phyloP scores from a whole-genome alignment of 495 filamentous ascomycete species.

The Lophiostoma macrostomum region DNA sequence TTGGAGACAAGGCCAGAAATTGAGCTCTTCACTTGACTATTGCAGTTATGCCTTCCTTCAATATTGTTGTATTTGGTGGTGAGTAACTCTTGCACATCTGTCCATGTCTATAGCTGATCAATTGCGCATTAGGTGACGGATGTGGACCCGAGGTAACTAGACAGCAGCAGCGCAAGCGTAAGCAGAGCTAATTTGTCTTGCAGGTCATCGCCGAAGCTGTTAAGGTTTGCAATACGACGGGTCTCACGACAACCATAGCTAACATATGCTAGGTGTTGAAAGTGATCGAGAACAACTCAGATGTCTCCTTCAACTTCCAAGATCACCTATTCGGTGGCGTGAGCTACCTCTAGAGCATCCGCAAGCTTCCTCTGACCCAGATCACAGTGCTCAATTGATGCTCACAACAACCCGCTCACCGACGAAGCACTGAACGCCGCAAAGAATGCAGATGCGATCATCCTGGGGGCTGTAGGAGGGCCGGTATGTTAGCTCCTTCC shows the following conservation, averaged over 20 bases:
- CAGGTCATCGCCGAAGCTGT: slow-evolving; percentile 70
- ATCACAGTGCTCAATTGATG: slow-evolving; percentile 80
- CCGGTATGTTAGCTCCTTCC: slow-evolving; percentile 55
- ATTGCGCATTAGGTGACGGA: slow-evolving; percentile 69
- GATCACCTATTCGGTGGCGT: slow-evolving; percentile 92
- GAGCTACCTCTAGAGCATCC: slow-evolving; percentile 41
- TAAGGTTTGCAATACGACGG: slow-evolving; percentile 66
- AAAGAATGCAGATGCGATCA: slow-evolving; percentile 84
- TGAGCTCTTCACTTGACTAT: background rate
- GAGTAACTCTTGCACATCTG: background rate
- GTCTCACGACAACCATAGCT: no score
- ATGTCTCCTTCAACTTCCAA: slow-evolving; percentile 83
- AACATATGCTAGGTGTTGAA: slow-evolving; percentile 69
- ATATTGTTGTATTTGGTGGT: slow-evolving; percentile 37
- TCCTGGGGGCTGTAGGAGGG: slow-evolving; percentile 93
- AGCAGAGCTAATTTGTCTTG: background rate
- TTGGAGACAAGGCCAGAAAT: background rate
- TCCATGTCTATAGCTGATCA: background rate
- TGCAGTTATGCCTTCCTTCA: slow-evolving; percentile 32
- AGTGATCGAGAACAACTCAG: slow-evolving; percentile 65
- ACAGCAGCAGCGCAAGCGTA: background rate
- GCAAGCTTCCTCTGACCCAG: background rate
- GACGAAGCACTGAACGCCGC: slow-evolving; percentile 81
- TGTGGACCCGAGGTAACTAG: slow-evolving; percentile 81
- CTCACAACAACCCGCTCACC: slow-evolving; percentile 71